These are phyloP conservation scores for Colletotrichum aenigma DNA, from an alignment of 2,329 filamentous ascomycete species.

Conservation along the genomic window DNA sequence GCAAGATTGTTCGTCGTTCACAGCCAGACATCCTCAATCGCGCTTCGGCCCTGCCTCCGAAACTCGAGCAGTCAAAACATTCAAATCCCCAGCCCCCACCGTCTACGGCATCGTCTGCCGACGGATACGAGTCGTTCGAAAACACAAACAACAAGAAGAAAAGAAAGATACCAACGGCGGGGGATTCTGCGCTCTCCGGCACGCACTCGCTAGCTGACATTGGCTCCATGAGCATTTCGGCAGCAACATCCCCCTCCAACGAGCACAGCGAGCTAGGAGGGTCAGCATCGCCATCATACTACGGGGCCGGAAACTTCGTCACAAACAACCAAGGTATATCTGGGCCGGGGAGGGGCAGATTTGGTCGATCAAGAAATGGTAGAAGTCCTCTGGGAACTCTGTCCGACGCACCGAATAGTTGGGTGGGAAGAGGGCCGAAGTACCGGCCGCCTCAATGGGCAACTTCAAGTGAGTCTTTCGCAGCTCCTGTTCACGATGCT, in stretches of 20 bases:
- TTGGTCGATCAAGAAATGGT: constrained; percentile 69
- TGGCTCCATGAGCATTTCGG: constrained; percentile 29
- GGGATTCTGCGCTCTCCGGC: constrained; percentile 57
- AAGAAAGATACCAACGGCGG: constrained; percentile 92
- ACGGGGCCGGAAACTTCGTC: constrained; percentile 54
- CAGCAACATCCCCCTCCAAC: constrained; percentile 35
- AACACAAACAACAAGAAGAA: constrained; percentile 99
- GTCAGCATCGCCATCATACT: constrained; percentile 37
- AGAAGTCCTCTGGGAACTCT: constrained; percentile 67
- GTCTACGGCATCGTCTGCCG: constrained; percentile 73
- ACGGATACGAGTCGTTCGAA: constrained; percentile 96
- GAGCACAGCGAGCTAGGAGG: constrained; percentile 35
- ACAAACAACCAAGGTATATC: constrained; percentile 64
- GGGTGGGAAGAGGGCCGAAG: constrained; percentile 54
- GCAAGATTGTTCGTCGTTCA: constrained; percentile 48
- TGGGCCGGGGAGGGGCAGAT: constrained; percentile 82
- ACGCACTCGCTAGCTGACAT: constrained; percentile 40
- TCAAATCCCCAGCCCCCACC: constrained; percentile 60
- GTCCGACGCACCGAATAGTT: constrained; percentile 61
- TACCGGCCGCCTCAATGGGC: constrained; percentile 49
- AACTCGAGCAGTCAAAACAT: constrained; percentile 49
- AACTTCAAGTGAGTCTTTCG: constrained; percentile 49
- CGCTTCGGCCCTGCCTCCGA: constrained; percentile 45
- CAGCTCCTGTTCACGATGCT: neutral
- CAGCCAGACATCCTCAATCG: constrained; percentile 50